Evolutionary conservation across 805 yeast genomes (phyloP), one percentile per base, ranked within the genome.

Genomic region (Millerozyma miso): DNA sequence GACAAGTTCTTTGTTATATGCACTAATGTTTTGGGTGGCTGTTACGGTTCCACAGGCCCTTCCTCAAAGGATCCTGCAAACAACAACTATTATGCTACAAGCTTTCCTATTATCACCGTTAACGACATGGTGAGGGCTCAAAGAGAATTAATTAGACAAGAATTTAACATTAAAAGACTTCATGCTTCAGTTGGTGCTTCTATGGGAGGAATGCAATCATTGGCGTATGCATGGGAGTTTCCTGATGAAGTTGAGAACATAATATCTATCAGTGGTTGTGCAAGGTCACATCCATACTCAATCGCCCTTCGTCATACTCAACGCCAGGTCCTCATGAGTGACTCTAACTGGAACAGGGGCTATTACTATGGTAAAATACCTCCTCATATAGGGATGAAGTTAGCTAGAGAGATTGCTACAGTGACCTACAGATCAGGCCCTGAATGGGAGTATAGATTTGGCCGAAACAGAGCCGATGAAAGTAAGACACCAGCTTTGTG

Each of bases 191-290:
- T 90, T 5, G 97, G 97, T 4, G 83, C 95, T 2, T 87, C 96
- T 0, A 87, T 90, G 95, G 97, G 97, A n/a, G 97, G 97, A n/a
- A 88, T 90, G 97, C 97, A 89, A 66, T 82, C 91, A 6, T 72
- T 90, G 42, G 95, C 97, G 0, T 87, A 81, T 61, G 96, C 88
- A 1, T 76, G 80, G 58, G 95, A 85, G 56, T 90, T 85, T 54
- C 85, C 95, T 1, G 82, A 83, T 38, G 77, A 73, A 43, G 96
- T 89, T 3, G 76, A 74, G 4, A 81, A 83, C 41, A 74, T 90
- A 2, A 78, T 88, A 1, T 77, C 87, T n/a, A 86, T 90, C 20
- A 83, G 91, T 35, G 97, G 95, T 2, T 89, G 97, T 68, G 96
- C 96, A 2, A 76, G 95, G 56, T 87, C 96, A 1, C 97, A 90